Evolutionary conservation across 1,139 yeast genomes (phyloP), one percentile per base, ranked within the genome.

Genomic region (Zygosaccharomyces sapae): DNA sequence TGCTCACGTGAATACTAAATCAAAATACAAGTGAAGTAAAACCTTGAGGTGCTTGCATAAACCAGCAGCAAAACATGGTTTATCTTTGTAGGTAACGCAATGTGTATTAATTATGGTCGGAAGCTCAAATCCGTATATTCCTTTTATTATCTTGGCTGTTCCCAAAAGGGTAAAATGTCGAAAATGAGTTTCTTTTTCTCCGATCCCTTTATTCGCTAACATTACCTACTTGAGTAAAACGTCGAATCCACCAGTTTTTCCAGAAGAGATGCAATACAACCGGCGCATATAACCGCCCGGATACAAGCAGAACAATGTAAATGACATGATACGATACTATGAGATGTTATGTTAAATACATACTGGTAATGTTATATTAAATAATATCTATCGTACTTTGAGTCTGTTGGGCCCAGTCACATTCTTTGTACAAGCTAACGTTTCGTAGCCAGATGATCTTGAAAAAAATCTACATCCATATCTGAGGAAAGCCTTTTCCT

Each of bases 401-500:
- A 24, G n/a, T 27, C 8, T 22, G 25, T 22, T 22, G 24, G 27
- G 20, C 4, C 34, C 16, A 16, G 13, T 16, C 16, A 7, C 25
- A 22, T 22, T 22, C 25, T 9, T n/a, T 31, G 34, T 9, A 5
- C 29, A 9, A 7, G 43, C 38, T 44, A 46, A 33, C 59, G 55
- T 42, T 60, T 60, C 35, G 44, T 38, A 27, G 51, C 43, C 16
- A 48, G 48, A 24, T 54, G 57, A 31, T 50, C 47, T 27, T 54
- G 58, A 38, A 53, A 56, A 50, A 60, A 61, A 30, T 57, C 62
- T 10, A 58, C 47, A 22, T 59, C 63, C 58, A 54, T 52, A 12
- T 48, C 42, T 3, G 64, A 55, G 9, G 64, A 56, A 22, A 58
- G 54, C 47, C 64, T 56, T 43, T 61, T 60, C 38, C 51, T 48